These are phyloP conservation scores for Centrapalus pauciflorus DNA, from an alignment of 129 eudicot species.

Conservation along the genomic window DNA sequence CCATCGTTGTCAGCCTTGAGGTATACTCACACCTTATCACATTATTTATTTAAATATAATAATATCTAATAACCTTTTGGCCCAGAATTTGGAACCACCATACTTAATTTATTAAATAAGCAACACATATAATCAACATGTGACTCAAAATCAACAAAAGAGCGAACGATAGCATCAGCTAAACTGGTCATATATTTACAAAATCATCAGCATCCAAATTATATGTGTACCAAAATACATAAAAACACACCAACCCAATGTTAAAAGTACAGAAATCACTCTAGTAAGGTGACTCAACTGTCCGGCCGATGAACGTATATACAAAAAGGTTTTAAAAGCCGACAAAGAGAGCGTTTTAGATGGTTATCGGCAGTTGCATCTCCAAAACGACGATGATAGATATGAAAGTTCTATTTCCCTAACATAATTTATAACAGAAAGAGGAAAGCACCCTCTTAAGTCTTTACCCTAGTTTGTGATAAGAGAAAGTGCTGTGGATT, in stretches of 20 bases:
- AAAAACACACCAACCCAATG: constrained; percentile 18
- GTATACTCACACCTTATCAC: no score
- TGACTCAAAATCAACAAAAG: constrained; percentile 1
- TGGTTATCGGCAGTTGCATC: constrained; percentile 27
- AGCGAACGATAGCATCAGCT: constrained; percentile 5
- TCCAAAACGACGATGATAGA: constrained; percentile 19
- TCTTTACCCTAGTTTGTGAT: background rate
- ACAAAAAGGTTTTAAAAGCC: constrained; percentile 31
- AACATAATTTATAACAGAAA: constrained; percentile 17
- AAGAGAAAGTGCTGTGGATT: constrained; percentile 50
- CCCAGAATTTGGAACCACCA: no score
- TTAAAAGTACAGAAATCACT: constrained; percentile 31
- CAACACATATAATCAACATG: no score
- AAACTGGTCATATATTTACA: constrained; percentile 27
- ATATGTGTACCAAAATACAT: constrained; percentile 34
- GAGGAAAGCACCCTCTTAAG: constrained; percentile 11
- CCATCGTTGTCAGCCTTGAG: no score
- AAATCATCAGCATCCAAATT: constrained; percentile 25
- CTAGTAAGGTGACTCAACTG: constrained; percentile 4
- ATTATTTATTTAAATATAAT: no score
- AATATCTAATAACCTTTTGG: no score
- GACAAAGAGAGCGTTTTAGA: constrained; percentile 28
- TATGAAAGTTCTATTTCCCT: constrained; percentile 24
- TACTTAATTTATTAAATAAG: no score
- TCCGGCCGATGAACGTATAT: constrained; percentile 33